Evolutionary conservation across 2,329 filamentous ascomycete species (phyloP), one percentile per base, ranked within the genome.

Genomic region (Metarhizium rileyi): DNA sequence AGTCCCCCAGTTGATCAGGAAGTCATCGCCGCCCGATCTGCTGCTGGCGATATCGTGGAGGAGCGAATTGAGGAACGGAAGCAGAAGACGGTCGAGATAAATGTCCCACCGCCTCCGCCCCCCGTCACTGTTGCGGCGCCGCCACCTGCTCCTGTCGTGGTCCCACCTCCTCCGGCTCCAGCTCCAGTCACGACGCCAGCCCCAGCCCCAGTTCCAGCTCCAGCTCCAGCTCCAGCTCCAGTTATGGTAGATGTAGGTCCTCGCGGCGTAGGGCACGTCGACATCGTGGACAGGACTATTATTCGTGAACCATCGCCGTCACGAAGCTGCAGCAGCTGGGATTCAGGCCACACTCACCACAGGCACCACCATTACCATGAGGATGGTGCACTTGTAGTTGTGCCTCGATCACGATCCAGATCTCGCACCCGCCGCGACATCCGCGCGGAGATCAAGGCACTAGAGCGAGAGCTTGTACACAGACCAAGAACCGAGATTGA

Each of bases 391-490:
- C 50, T 63, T 3, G 61, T 73, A 8, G 58, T 77, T 4, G 70
- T 70, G 2, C 58, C 75, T 12, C 59, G 68, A 6, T 66, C 72
- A 42, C 71, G 63, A 20, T 72, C 69, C 5, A 65, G 66, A 1
- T 73, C 71, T 2, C 68, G 69, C 53, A 63, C 68, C 6, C 78
- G 84, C 40, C 75, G 80, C 18, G 83, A 88, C 9, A 83, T 93
- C 56, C 78, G 81, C 45, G 75, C 81, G 28, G 86, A 93, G 61
- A 88, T 90, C 51, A 77, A 77, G 12, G 77, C 78, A 1, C 73
- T 91, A 1, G 86, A 91, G 67, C 76, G 63, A 22, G 63, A 69
- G 52, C 56, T 66, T n/a, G 63, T 54, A 1, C 66, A 68, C 42
- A 62, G 66, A 50, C 67, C 62, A 45, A 62, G 63, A 55, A 63